Evolutionary conservation across 2,329 filamentous ascomycete species (phyloP).

Genomic region (Delphinella strobiligena): DNA sequence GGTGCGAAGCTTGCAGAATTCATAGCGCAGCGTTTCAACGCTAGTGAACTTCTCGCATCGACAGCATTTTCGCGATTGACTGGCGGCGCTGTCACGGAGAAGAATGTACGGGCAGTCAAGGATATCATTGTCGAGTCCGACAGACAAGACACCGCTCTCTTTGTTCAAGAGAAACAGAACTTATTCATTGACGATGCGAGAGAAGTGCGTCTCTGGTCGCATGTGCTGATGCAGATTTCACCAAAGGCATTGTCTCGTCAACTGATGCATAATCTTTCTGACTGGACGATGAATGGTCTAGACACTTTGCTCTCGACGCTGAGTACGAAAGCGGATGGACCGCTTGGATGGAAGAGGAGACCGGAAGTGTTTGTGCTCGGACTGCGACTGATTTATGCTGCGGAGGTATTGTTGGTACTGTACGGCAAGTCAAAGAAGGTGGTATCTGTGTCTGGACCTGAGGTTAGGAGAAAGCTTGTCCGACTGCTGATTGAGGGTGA

Average conservation of each 20-base stretch:
- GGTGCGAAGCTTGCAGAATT: slow-evolving; percentile 26
- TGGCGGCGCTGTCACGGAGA: slow-evolving; percentile 1
- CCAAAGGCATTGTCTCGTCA: slow-evolving; percentile 14
- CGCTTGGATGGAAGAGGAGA: slow-evolving; percentile 61
- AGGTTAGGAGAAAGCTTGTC: slow-evolving; percentile 18
- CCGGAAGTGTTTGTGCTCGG: slow-evolving; percentile 54
- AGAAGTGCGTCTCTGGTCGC: slow-evolving; percentile 59
- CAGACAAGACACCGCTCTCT: slow-evolving; percentile 54
- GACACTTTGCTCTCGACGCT: slow-evolving; percentile 26
- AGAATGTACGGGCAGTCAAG: slow-evolving; percentile 13
- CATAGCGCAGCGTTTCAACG: slow-evolving; percentile 14
- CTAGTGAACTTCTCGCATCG: not conserved
- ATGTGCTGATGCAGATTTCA: slow-evolving; percentile 30
- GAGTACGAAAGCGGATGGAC: slow-evolving; percentile 41
- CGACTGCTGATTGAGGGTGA: slow-evolving; percentile 15
- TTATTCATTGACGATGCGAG: slow-evolving; percentile 76
- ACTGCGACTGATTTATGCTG: slow-evolving; percentile 29
- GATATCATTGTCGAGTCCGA: slow-evolving; percentile 22
- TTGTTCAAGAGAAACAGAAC: slow-evolving; percentile 85
- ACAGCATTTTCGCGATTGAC: slow-evolving; percentile 7
- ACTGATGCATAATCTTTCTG: slow-evolving; percentile 13
- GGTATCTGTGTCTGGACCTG: slow-evolving; percentile 12
- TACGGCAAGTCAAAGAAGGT: slow-evolving; percentile 10
- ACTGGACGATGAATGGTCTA: slow-evolving; percentile 44
- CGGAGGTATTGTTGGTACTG: slow-evolving; percentile 26